Evolutionary conservation across 306 rosid genomes (phyloP), one percentile per base, ranked within the genome.

Genomic region (Parietaria judaica): DNA sequence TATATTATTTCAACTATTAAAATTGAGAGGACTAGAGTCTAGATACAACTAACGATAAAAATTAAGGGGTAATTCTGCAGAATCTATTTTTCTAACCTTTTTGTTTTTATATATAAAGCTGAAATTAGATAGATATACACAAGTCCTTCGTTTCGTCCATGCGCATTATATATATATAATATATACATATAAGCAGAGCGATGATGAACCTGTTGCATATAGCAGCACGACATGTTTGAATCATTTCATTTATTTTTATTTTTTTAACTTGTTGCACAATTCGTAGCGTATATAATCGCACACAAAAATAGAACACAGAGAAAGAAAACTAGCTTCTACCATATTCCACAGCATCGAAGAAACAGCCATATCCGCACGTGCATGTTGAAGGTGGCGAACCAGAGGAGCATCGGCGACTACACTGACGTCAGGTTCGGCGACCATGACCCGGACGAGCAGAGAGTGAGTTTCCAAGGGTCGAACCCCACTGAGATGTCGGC

Each of bases 381-480:
- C 75, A 36, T 47, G 6, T 53, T 81, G 41, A 81, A 78, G 63
- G 87, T 81, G 87, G 87, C 87, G 84, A 63, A 81, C 74, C 83
- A 65, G 72, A 14, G 75, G 61, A 61, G 63, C 47, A 66, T 64
- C 49, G 76, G 70, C 35, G 69, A 58, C 38, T 35, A 55, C 43
- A 13, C 45, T 57, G 31, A 51, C 58, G 58, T 36, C 56, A 65
- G 70, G 44, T 67, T 79, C 56, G 60, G 55, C 38, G 48, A 66
- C 56, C 72, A 68, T 37, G 66, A 46, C 17, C 63, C n/a, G 35
- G 61, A 59, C 50, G 71, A 44, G 2, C 31, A 23, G 31, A 23
- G 31, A 23, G 31, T 23, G 31, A 23, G 31, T 23, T 23, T 23
- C 31, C 31, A 23, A 23, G 31, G 31, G 2, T 23, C 45, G 1